phyloP scores from a whole-genome alignment of 148 eudicot species.

The Nepenthes mirabilis region DNA sequence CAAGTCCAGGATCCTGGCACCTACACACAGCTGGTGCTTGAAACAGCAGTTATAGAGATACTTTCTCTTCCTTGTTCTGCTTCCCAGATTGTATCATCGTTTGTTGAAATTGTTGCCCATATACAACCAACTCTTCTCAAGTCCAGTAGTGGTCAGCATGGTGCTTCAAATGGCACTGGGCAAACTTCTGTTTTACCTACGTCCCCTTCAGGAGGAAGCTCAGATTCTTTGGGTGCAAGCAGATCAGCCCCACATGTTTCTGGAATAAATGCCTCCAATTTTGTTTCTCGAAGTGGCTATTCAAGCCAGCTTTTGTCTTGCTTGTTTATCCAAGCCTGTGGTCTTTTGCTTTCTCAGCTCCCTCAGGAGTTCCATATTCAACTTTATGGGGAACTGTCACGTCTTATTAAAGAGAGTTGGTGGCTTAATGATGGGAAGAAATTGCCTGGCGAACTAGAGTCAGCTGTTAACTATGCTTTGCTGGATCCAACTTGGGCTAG shows the following conservation, averaged over 20 bases:
- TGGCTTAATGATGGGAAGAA: slow-evolving; percentile 80
- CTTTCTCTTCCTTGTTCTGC: slow-evolving; percentile 84
- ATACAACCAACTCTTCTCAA: slow-evolving; percentile 90
- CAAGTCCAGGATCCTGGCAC: slow-evolving; percentile 98
- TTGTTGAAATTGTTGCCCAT: slow-evolving; percentile 76
- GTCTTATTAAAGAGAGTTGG: slow-evolving; percentile 84
- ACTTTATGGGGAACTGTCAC: slow-evolving; percentile 75
- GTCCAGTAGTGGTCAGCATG: slow-evolving; percentile 68
- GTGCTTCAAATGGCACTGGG: slow-evolving; percentile 39
- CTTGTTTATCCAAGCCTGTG: slow-evolving; percentile 96
- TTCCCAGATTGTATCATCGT: slow-evolving; percentile 70
- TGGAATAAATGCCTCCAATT: slow-evolving; percentile 58
- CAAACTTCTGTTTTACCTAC: slow-evolving; percentile 77
- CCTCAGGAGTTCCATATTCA: slow-evolving; percentile 85
- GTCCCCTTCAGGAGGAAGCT: slow-evolving; percentile 98
- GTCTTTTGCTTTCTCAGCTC: slow-evolving; percentile 89
- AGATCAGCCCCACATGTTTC: slow-evolving; percentile 51
- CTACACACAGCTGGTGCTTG: slow-evolving; percentile 78
- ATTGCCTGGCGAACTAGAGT: slow-evolving; percentile 68
- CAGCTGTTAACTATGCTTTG: slow-evolving; percentile 91
- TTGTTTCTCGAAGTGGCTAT: slow-evolving; percentile 86
- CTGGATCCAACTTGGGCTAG: slow-evolving; percentile 94
- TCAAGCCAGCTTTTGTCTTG: slow-evolving; percentile 89
- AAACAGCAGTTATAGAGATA: slow-evolving; percentile 91
- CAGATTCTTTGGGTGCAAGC: slow-evolving; percentile 81